Conservation (phyloP, 345 rosid species). For the Sonneratia alba region DNA sequence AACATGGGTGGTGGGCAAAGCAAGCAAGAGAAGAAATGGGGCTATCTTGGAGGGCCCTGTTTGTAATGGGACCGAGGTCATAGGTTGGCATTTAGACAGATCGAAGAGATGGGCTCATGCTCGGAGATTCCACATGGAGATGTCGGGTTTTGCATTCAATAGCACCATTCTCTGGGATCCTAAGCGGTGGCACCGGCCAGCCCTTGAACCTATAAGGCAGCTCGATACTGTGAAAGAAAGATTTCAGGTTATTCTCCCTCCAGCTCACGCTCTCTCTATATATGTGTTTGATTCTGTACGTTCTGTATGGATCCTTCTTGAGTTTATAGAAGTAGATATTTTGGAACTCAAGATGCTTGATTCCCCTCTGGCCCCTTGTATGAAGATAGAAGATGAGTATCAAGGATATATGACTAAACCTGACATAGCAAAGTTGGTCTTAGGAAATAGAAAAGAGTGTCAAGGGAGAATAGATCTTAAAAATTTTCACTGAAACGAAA, state of each 20-base stretch:
- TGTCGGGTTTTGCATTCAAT: conserved; percentile 59
- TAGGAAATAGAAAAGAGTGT: neutral
- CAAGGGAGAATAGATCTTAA: neutral
- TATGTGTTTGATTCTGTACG: neutral
- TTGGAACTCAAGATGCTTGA: neutral
- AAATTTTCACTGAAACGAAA: neutral
- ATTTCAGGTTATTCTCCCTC: conserved; percentile 29
- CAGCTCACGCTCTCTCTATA: neutral
- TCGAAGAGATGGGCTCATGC: conserved; percentile 15
- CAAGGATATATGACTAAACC: neutral
- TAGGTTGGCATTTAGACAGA: conserved; percentile 49
- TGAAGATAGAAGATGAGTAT: neutral
- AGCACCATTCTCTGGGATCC: conserved; percentile 63
- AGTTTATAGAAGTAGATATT: neutral
- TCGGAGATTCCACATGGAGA: conserved; percentile 47
- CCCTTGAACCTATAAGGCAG: conserved; percentile 44
- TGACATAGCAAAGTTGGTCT: neutral
- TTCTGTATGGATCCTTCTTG: neutral
- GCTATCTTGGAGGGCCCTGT: conserved; percentile 39
- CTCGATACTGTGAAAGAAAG: conserved; percentile 32
- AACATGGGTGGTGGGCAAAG: conserved; percentile 50
- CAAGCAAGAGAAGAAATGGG: conserved; percentile 20
- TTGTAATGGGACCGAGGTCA: conserved; percentile 46
- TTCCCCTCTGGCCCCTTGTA: too few species aligned
- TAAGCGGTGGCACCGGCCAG: conserved; percentile 50